phyloP scores from a whole-genome alignment of 257 asterid species.

The Vinca minor region DNA sequence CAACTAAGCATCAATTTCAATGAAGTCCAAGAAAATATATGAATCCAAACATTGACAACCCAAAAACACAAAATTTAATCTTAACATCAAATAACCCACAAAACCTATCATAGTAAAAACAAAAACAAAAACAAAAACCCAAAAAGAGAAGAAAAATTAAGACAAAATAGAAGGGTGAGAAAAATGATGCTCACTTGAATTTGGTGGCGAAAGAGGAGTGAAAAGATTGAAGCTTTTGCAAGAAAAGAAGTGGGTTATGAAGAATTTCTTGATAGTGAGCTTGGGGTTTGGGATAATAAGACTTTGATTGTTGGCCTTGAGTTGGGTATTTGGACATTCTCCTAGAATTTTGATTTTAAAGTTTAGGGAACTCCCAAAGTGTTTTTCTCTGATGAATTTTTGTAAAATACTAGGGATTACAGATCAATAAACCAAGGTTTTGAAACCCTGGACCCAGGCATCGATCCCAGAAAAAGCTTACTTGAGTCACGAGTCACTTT shows the following conservation, averaged over 20 bases:
- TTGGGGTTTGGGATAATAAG: conserved; percentile 78
- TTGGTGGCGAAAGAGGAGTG: conserved; percentile 32
- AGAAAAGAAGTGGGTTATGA: conserved; percentile 57
- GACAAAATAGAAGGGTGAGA: not conserved
- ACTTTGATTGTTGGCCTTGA: conserved; percentile 14
- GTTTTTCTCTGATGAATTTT: too few relatives aligned
- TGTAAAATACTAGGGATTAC: too few relatives aligned
- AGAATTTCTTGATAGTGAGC: conserved; percentile 65
- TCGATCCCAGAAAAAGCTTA: too few relatives aligned
- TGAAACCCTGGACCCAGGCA: too few relatives aligned
- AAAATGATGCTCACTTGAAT: conserved; percentile 16
- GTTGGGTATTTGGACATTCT: conserved; percentile 53
- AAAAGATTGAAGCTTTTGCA: conserved; percentile 57
- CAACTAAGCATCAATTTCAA: not conserved
- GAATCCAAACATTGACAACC: not conserved
- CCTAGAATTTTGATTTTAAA: not conserved
- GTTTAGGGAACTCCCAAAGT: too few relatives aligned
- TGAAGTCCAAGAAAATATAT: too few relatives aligned
- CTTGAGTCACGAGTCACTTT: too few relatives aligned
- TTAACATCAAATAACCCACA: not conserved
- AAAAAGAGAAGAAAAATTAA: not conserved
- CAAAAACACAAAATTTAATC: not conserved
- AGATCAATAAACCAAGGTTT: too few relatives aligned
- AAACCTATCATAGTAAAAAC: not conserved
- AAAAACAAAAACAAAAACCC: too few relatives aligned